Percentiles rank a stretch among this genome's conserved stretches.
These are phyloP conservation scores for Fusarium newnesense DNA, from an alignment of 2,329 filamentous ascomycete species.

Conservation along the genomic window DNA sequence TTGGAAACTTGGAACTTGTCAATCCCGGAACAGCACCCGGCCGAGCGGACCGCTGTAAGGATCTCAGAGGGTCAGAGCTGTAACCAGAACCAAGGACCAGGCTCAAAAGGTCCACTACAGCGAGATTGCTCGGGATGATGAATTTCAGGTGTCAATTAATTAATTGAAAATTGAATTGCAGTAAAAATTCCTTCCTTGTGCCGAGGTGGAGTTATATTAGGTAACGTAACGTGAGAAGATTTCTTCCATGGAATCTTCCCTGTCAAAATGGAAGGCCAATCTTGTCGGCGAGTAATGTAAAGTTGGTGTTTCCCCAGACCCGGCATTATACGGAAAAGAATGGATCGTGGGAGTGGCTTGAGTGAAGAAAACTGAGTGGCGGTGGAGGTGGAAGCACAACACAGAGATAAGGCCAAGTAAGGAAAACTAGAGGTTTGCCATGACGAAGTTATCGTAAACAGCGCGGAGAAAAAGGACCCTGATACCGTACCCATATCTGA, in stretches of 20 bases:
- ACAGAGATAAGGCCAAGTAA: background rate
- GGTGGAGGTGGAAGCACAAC: background rate
- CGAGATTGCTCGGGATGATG: slow-evolving; percentile 31
- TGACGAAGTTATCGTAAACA: slow-evolving; percentile 18
- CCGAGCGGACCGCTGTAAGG: slow-evolving; percentile 20
- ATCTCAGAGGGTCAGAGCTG: background rate
- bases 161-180: background rate
- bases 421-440: slow-evolving; percentile 5
- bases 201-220: slow-evolving; percentile 13
- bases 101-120: slow-evolving; percentile 18
- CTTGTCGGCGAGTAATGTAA: slow-evolving; percentile 13
- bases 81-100: slow-evolving; percentile 10
- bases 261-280: slow-evolving; percentile 18
- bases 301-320: slow-evolving; percentile 32
- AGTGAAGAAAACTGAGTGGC: background rate
- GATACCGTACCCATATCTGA: slow-evolving; percentile 22
- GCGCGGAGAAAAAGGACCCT: slow-evolving; percentile 17
- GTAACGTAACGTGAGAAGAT: slow-evolving; percentile 17
- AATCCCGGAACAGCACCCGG: slow-evolving; percentile 17
- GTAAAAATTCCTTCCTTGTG: background rate
- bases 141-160: slow-evolving; percentile 13
- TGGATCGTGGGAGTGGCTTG: slow-evolving; percentile 26
- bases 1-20: slow-evolving; percentile 23
- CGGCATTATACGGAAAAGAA: slow-evolving; percentile 24
- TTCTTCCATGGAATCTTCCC: slow-evolving; percentile 31